phyloP scores from a whole-genome alignment of 2,329 filamentous ascomycete genomes.

The Penicillium sp. region DNA sequence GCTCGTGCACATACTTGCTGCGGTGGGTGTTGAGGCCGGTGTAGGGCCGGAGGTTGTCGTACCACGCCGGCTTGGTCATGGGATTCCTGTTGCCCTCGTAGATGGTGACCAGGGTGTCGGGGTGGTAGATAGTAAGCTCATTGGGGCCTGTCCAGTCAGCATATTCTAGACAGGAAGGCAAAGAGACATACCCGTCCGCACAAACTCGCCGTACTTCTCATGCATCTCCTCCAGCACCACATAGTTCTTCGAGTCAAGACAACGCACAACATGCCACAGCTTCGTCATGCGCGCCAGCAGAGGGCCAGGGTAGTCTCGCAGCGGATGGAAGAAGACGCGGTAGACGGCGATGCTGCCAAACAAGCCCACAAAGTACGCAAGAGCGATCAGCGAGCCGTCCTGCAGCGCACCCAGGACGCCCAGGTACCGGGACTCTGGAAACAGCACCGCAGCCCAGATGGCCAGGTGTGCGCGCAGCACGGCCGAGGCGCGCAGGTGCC shows the following conservation, averaged over 20 bases:
- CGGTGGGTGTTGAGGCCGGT: background rate
- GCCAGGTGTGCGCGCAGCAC: background rate
- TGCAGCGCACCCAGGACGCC: background rate
- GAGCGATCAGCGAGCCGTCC: background rate
- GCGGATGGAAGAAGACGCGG: background rate
- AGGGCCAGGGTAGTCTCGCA: constrained; percentile 16
- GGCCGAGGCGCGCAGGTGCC: background rate
- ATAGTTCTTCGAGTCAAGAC: constrained; percentile 1
- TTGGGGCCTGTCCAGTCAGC: background rate
- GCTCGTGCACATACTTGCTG: constrained; percentile 2
- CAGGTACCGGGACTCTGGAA: background rate
- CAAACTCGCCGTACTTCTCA: constrained; percentile 15
- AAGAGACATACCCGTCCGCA: constrained; percentile 12
- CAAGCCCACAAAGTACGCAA: background rate
- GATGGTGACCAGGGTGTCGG: background rate
- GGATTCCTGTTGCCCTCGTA: background rate
- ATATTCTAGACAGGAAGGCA: background rate
- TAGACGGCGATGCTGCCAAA: background rate
- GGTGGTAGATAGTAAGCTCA: background rate
- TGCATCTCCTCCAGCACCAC: constrained; percentile 11
- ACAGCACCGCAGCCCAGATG: background rate
- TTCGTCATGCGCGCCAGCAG: constrained; percentile 19
- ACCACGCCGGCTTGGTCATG: background rate
- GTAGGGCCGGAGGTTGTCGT: constrained; percentile 1
- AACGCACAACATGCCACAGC: constrained; percentile 15